Percentiles rank a stretch among this genome's conserved stretches.
These are phyloP conservation scores for Cryoendolithus antarcticus DNA, from an alignment of 2,329 filamentous ascomycete species.

Conservation along the genomic window DNA sequence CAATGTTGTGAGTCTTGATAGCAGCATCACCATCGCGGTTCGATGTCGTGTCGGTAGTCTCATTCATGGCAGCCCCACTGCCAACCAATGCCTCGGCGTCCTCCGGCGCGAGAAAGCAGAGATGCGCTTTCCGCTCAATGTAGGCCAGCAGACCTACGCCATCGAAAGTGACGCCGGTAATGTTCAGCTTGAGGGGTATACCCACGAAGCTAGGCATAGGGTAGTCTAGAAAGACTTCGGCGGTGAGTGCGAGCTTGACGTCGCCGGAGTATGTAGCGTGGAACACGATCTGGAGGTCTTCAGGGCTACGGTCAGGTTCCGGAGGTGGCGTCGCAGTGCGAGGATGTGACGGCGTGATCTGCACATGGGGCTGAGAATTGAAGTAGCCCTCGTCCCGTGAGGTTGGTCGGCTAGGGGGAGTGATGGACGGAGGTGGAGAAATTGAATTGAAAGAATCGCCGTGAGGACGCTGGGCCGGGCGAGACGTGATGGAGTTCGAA, in stretches of 20 bases:
- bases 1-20: constrained; percentile 27
- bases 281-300: constrained; percentile 87
- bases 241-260: constrained; percentile 75
- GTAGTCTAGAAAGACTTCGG: constrained; percentile 92
- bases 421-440: constrained; percentile 34
- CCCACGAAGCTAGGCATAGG: constrained; percentile 97
- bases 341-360: constrained; percentile 8
- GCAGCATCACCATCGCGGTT: constrained; percentile 1
- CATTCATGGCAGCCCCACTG: constrained; percentile 8
- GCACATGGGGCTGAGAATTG: constrained; percentile 18
- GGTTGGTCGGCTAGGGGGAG: constrained; percentile 32
- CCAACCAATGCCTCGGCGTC: constrained; percentile 59
- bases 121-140: constrained; percentile 78
- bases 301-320: constrained; percentile 52
- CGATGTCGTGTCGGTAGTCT: constrained; percentile 7
- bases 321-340: constrained; percentile 40
- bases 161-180: constrained; percentile 90
- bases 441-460: constrained; percentile 33
- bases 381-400: constrained; percentile 25
- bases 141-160: constrained; percentile 86
- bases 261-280: constrained; percentile 83
- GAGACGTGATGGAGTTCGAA: constrained; percentile 14
- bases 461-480: constrained; percentile 10
- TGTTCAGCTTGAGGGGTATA: constrained; percentile 85
- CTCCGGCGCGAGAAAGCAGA: constrained; percentile 87